A percentile compares a stretch with the other conserved stretches of the same genome.
Evolutionary conservation across 75 land plant species (phyloP).

Genomic region (Chamaecyparis obtusa): DNA sequence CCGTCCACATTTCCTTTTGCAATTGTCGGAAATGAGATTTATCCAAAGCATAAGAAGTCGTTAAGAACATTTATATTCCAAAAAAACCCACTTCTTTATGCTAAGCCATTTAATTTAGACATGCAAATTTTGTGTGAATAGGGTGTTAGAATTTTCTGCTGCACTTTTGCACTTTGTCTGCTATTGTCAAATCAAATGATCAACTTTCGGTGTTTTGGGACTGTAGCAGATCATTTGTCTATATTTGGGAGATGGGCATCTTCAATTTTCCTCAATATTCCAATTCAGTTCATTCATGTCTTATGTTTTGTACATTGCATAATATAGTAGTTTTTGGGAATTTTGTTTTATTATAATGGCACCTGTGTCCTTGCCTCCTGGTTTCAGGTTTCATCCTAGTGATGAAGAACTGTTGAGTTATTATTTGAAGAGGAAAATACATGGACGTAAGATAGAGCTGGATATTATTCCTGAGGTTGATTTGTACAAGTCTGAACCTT

Average conservation of each 20-base stretch:
- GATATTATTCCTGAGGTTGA: constrained; percentile 71
- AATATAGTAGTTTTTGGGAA: neutral
- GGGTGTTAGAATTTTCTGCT: neutral
- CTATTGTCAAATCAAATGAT: neutral
- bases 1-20: neutral
- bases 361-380: constrained; percentile 45
- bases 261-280: neutral
- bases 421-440: constrained; percentile 64
- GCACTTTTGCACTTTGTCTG: neutral
- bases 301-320: neutral
- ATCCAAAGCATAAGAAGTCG: neutral
- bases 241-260: neutral
- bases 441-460: constrained; percentile 43
- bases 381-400: constrained; percentile 48
- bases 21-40: neutral
- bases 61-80: neutral
- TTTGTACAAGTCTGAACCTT: constrained; percentile 79
- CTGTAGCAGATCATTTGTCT: neutral
- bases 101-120: neutral
- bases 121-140: neutral
- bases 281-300: neutral
- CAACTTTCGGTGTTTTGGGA: neutral
- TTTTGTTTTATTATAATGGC: constrained; percentile 23
- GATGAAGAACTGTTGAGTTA: constrained; percentile 67
- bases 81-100: neutral